Evolutionary conservation across 306 rosid species (phyloP).

Genomic region (Leucaena leucocephala): DNA sequence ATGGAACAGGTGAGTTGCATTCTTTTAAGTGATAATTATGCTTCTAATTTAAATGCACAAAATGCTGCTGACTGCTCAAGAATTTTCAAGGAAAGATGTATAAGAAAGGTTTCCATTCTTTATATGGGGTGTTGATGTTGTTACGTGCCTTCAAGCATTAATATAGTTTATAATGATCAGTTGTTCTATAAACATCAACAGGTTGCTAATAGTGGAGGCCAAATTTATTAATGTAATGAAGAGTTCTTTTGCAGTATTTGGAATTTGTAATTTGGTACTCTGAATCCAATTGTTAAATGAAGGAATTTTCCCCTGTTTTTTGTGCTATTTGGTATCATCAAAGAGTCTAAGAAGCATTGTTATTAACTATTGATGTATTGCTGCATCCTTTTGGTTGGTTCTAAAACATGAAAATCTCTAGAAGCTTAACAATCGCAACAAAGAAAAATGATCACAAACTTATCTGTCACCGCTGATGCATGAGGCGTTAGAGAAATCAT

Average conservation of each 20-base stretch:
- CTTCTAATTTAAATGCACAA: constrained; percentile 13
- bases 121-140: constrained; percentile 25
- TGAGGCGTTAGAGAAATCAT: background rate
- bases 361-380: background rate
- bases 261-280: constrained; percentile 17
- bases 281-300: constrained; percentile 2
- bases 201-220: background rate
- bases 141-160: constrained; percentile 1
- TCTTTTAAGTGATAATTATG: constrained; percentile 1
- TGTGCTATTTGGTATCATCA: background rate
- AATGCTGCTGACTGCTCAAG: constrained; percentile 12
- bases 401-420: background rate
- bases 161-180: background rate
- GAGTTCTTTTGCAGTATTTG: constrained; percentile 1
- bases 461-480: background rate
- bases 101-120: constrained; percentile 8
- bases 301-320: background rate
- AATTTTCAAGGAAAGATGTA: background rate
- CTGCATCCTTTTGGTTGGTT: background rate
- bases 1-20: constrained; percentile 75
- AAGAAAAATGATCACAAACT: background rate
- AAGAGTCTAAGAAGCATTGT: constrained; percentile 4
- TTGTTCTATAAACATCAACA: constrained; percentile 11
- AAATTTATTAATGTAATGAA: constrained; percentile 1
- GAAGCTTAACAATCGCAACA: background rate